These are phyloP conservation scores for Lactarius akahatsu DNA, from an alignment of 768 basidiomycete genomes.

Conservation along the genomic window DNA sequence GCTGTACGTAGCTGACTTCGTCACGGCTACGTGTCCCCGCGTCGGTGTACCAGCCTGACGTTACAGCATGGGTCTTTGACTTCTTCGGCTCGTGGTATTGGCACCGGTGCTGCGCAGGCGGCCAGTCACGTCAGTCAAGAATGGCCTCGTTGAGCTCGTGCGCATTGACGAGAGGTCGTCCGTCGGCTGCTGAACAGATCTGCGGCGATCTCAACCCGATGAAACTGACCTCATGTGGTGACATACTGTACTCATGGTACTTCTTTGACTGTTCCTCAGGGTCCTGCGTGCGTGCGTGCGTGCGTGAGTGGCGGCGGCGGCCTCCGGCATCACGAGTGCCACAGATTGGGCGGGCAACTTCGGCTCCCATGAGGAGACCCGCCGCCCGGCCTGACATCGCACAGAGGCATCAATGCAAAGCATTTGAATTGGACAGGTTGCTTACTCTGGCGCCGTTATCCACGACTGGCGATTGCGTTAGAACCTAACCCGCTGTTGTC, in stretches of 20 bases:
- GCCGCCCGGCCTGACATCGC: background rate
- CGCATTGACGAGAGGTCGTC: background rate
- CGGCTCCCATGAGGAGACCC: background rate
- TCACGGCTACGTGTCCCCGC: constrained; percentile 1
- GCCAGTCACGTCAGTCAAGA: background rate
- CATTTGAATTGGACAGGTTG: background rate
- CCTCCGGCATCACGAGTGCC: background rate
- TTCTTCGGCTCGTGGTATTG: constrained; percentile 1
- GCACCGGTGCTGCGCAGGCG: background rate
- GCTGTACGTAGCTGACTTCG: background rate
- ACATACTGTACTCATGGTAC: background rate
- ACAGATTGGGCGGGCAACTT: background rate
- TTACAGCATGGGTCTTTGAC: background rate
- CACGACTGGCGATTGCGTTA: background rate
- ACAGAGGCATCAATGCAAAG: background rate
- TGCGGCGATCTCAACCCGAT: background rate
- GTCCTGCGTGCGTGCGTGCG: background rate
- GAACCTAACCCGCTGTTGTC: background rate
- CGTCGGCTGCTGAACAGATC: background rate
- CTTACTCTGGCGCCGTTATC: background rate
- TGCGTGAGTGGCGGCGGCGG: background rate
- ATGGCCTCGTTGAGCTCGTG: background rate
- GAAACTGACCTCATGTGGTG: background rate
- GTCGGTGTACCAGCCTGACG: background rate
- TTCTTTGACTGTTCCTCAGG: background rate